Conservation (phyloP, 2,329 filamentous ascomycete species). For the Monosporascus ibericus region DNA sequence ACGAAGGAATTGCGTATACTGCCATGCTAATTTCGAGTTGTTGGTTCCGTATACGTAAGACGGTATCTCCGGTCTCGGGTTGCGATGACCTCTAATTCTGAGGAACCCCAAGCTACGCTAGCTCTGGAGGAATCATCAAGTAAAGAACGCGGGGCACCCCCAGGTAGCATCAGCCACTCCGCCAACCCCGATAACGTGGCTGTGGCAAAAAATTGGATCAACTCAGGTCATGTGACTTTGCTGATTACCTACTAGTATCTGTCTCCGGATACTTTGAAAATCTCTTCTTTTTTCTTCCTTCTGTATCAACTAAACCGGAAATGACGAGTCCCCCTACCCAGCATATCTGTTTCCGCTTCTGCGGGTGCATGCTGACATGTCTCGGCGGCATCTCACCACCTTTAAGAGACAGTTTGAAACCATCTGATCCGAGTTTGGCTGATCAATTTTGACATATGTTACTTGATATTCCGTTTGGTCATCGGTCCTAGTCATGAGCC, state of each 20-base stretch:
- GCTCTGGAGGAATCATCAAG: no score
- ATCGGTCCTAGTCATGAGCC: no score
- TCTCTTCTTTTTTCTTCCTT: constrained; percentile 31
- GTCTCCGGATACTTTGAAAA: not conserved
- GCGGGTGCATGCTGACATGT: constrained; percentile 60
- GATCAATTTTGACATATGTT: constrained; percentile 13
- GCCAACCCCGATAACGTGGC: no score
- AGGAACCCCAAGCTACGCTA: no score
- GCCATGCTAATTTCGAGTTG: no score
- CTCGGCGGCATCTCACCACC: constrained; percentile 59
- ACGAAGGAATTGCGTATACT: no score
- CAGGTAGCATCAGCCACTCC: no score
- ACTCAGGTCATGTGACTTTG: not conserved
- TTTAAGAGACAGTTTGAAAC: constrained; percentile 57
- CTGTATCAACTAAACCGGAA: constrained; percentile 71
- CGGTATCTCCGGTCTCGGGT: no score
- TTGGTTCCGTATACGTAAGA: no score
- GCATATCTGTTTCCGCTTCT: constrained; percentile 48
- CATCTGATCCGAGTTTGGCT: constrained; percentile 49
- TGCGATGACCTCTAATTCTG: no score
- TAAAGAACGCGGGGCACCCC: no score
- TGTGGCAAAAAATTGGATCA: not conserved
- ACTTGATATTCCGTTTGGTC: no score
- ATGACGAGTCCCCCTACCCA: constrained; percentile 64
- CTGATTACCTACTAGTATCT: not conserved